Base-by-base conservation (phyloP, 345 rosid genomes). In the Reutealis trisperma region DNA sequence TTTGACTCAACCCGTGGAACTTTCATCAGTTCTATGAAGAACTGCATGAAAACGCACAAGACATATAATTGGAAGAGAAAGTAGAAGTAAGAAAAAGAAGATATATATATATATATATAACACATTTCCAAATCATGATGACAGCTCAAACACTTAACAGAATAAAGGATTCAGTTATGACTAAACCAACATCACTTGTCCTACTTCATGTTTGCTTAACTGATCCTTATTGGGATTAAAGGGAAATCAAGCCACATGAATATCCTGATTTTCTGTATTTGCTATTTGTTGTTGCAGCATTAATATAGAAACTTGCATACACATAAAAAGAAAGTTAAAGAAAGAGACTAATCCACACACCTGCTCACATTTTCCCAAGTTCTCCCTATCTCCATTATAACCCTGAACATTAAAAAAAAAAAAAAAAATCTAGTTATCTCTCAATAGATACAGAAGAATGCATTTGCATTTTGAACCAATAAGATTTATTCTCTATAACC, bases 291-390 rank as follows among this genome's bases (percentile, higher is more conserved):
- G 21, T 8, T 15, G 8, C n/a, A 25, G 30, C 3, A 41, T 67
- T 37, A 24, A 67, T 14, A 8, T 21, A 51, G 55, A 51, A 15
- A 15, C 4, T 12, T 12, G 16, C 55, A 15, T 51, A 1, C 2
- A 60, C 21, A 21, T 15, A n/a, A 44, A 62, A 1, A 24, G 41
- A 24, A 47, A 44, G 8, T 19, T 30, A 11, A 12, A 27, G 63
- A 59, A 75, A 63, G 60, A 14, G n/a, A 69, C 54, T 57, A 77
- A 41, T 32, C 11, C 59, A 85, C 88, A 42, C 37, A 90, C 97
- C 88, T 91, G 90, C 77, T 93, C 96, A 83, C 97, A 93, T 78
- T 87, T 89, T 72, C 97, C 97, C 87, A 93, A 84, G 74, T 83
- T 89, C 70, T 87, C 93, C 81, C 73, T 86, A 78, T 90, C 74